Evolutionary conservation across 2,329 filamentous ascomycete species (phyloP).

Genomic region (Ophiostoma angusticollis): DNA sequence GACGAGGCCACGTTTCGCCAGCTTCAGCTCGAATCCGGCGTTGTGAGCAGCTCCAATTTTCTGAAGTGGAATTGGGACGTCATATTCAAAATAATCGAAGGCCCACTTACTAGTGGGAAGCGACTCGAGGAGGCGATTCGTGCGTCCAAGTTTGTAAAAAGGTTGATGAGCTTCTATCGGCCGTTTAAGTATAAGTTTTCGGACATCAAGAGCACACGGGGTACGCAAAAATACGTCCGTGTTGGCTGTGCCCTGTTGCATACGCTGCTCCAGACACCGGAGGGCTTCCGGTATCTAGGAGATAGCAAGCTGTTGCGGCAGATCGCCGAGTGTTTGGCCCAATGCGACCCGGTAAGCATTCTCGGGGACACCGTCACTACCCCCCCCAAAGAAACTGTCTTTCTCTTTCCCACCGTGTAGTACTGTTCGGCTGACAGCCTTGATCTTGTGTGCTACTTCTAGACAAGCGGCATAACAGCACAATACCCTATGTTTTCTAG

Average conservation of each 20-base stretch:
- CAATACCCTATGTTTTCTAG: slow-evolving; percentile 79
- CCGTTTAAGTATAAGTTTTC: slow-evolving; percentile 96
- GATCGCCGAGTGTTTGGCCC: slow-evolving; percentile 88
- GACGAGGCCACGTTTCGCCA: slow-evolving; percentile 53
- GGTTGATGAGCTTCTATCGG: slow-evolving; percentile 85
- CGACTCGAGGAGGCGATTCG: slow-evolving; percentile 87
- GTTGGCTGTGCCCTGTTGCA: slow-evolving; percentile 82
- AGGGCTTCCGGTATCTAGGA: slow-evolving; percentile 72
- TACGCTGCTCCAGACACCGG: slow-evolving; percentile 69
- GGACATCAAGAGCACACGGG: slow-evolving; percentile 77
- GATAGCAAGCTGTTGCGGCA: slow-evolving; percentile 91
- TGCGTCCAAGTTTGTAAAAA: slow-evolving; percentile 90
- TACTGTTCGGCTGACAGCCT: neutral
- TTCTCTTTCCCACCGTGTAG: too few relatives aligned
- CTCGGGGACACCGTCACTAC: too few relatives aligned
- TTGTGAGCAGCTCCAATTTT: slow-evolving; percentile 80
- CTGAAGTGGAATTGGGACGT: slow-evolving; percentile 97
- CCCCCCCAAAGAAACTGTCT: too few relatives aligned
- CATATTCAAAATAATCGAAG: slow-evolving; percentile 81
- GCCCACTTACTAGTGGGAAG: slow-evolving; percentile 80
- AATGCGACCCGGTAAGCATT: slow-evolving; percentile 67
- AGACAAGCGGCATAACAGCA: slow-evolving; percentile 63
- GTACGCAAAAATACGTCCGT: slow-evolving; percentile 85
- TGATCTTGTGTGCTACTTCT: neutral
- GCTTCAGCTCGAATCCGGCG: slow-evolving; percentile 62